A percentile compares a stretch with the other conserved stretches of the same genome.
Evolutionary conservation across 2,329 filamentous ascomycete species (phyloP).

Genomic region (Xenoacremonium recifei): DNA sequence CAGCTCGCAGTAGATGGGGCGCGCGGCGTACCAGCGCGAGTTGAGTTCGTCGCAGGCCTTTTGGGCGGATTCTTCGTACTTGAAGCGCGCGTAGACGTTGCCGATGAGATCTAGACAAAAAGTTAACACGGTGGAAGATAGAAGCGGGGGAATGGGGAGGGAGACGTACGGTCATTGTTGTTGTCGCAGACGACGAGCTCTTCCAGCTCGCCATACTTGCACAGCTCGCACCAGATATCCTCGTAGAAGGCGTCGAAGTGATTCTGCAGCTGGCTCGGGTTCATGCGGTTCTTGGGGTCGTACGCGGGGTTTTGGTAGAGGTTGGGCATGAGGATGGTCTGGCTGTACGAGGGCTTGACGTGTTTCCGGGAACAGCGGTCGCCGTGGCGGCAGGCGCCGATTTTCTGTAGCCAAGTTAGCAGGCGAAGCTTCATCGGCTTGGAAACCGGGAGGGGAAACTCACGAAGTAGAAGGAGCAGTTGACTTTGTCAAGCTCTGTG

Average conservation of each 20-base stretch:
- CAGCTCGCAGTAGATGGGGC: slow-evolving; percentile 97
- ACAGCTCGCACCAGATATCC: slow-evolving; percentile 99
- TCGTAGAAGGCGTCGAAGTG: slow-evolving; percentile 99
- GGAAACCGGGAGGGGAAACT: slow-evolving; percentile 13
- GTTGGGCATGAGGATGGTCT: slow-evolving; percentile 96
- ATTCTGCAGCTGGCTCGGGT: slow-evolving; percentile 91
- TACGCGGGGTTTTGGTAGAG: slow-evolving; percentile 99
- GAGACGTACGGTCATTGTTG: slow-evolving; percentile 85
- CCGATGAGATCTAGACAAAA: slow-evolving; percentile 79
- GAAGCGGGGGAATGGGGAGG: neutral
- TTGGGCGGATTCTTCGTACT: slow-evolving; percentile 97
- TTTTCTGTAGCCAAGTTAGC: slow-evolving; percentile 64
- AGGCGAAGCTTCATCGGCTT: slow-evolving; percentile 9
- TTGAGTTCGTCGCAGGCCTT: slow-evolving; percentile 93
- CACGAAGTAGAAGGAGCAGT: slow-evolving; percentile 91
- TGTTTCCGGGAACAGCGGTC: slow-evolving; percentile 98
- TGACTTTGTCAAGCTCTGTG: slow-evolving; percentile 99
- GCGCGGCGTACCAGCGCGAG: slow-evolving; percentile 91
- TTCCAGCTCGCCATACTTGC: slow-evolving; percentile 96
- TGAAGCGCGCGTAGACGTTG: slow-evolving; percentile 99
- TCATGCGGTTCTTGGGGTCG: slow-evolving; percentile 97
- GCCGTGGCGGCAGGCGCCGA: slow-evolving; percentile 96
- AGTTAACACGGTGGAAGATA: neutral
- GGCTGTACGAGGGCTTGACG: slow-evolving; percentile 97
- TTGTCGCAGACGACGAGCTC: slow-evolving; percentile 99